phyloP scores from a whole-genome alignment of 2,329 filamentous ascomycete species.

The Pseudogymnoascus sp. region DNA sequence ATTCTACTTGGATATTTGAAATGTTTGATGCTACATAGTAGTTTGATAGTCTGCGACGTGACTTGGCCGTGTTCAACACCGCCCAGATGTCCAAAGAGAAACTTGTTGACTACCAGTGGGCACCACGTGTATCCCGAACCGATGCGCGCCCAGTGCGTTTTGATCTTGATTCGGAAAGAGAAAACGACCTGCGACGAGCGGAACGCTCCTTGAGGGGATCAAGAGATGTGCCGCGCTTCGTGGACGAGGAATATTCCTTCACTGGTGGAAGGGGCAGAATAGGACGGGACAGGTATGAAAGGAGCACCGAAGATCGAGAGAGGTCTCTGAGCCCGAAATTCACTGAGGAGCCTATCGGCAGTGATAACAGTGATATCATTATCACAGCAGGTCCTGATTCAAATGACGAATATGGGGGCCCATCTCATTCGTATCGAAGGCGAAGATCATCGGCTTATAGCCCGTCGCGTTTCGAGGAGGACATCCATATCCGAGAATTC shows the following conservation, averaged over 20 bases:
- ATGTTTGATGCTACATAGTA: background rate
- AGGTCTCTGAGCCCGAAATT: slow-evolving; percentile 3
- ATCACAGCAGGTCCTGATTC: slow-evolving; percentile 5
- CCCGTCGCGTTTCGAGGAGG: background rate
- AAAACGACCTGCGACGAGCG: background rate
- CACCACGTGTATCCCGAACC: background rate
- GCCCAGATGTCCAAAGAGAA: background rate
- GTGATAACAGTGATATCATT: slow-evolving; percentile 8
- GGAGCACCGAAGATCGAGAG: background rate
- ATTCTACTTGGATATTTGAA: background rate
- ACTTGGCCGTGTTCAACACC: background rate
- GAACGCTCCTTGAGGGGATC: slow-evolving; percentile 2
- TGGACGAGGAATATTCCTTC: background rate
- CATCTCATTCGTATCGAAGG: background rate
- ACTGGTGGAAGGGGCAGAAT: background rate
- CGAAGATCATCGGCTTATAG: slow-evolving; percentile 1
- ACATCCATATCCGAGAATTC: background rate
- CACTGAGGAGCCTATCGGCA: background rate
- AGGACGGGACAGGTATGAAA: background rate
- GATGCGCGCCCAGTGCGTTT: slow-evolving; percentile 6
- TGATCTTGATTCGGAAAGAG: slow-evolving; percentile 3
- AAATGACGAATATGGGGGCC: background rate
- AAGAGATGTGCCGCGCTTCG: background rate
- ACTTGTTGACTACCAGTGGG: background rate
- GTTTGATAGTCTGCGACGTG: background rate